These are phyloP conservation scores for Paratinospora sagittata DNA, from an alignment of 164 flowering plant species.

Conservation along the genomic window DNA sequence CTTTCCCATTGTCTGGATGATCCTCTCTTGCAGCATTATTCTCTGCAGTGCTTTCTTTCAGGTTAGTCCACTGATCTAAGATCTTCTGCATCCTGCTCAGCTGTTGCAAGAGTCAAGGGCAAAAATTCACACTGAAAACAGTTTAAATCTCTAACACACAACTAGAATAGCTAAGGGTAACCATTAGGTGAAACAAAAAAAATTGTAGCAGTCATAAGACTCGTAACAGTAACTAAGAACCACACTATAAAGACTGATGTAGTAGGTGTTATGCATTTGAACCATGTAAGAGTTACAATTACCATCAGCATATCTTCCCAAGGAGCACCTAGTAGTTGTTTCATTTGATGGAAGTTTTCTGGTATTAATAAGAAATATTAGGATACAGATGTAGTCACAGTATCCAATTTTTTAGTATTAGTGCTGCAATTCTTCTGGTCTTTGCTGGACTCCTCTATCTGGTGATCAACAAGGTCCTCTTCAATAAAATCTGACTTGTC, in stretches of 20 bases:
- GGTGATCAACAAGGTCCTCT: constrained; percentile 64
- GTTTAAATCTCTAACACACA: constrained; percentile 12
- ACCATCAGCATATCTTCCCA: no score
- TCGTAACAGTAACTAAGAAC: not conserved
- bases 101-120: constrained; percentile 42
- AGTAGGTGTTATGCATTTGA: not conserved
- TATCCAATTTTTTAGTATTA: constrained; percentile 17
- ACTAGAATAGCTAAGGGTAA: no score
- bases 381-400: constrained; percentile 67
- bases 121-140: constrained; percentile 8
- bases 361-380: constrained; percentile 2
- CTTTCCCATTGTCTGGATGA: constrained; percentile 22
- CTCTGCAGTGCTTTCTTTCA: constrained; percentile 16
- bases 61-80: constrained; percentile 44
- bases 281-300: not conserved
- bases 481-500: constrained; percentile 59
- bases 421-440: constrained; percentile 18
- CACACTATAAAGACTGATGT: not conserved
- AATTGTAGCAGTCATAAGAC: no score
- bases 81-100: constrained; percentile 44
- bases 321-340: not conserved
- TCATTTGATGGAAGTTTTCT: not conserved
- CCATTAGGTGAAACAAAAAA: no score
- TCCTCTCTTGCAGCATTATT: constrained; percentile 12
- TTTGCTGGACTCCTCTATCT: not conserved